Evolutionary conservation across 2,329 filamentous ascomycete genomes (phyloP).

Genomic region (Microascus cirrosus): DNA sequence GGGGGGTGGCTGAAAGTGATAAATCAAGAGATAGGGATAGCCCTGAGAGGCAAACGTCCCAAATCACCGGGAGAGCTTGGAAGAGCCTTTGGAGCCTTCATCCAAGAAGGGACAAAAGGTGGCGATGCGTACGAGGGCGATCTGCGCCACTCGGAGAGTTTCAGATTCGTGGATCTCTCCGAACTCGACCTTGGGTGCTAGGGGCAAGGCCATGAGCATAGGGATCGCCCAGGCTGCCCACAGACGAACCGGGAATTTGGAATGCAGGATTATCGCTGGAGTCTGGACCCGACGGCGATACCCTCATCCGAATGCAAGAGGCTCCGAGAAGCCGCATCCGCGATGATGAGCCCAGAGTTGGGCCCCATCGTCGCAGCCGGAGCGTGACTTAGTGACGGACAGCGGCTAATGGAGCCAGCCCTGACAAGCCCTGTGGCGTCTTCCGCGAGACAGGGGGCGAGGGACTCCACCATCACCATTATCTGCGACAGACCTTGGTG

Average conservation of each 20-base stretch:
- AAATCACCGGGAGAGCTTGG: background rate
- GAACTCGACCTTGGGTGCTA: no score
- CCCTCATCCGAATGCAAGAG: background rate
- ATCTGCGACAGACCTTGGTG: background rate
- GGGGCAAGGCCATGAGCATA: background rate
- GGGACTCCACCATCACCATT: background rate
- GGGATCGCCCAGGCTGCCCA: background rate
- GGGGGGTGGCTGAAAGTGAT: no score
- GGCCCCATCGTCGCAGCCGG: background rate
- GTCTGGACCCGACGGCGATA: background rate
- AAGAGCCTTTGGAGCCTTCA: background rate
- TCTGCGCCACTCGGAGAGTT: background rate
- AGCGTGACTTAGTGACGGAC: background rate
- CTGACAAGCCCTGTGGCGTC: background rate
- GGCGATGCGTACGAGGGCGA: background rate
- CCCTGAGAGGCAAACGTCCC: no score
- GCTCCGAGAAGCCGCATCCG: background rate
- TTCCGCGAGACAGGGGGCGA: background rate
- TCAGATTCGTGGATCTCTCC: background rate
- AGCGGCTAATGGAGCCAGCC: background rate
- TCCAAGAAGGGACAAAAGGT: background rate
- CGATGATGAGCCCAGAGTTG: background rate
- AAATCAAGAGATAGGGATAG: no score
- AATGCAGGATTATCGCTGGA: background rate
- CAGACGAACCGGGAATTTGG: background rate